A percentile compares a stretch with the other conserved stretches of the same genome.
phyloP scores from a whole-genome alignment of 164 flowering plant species.

The Berberis thunbergii region DNA sequence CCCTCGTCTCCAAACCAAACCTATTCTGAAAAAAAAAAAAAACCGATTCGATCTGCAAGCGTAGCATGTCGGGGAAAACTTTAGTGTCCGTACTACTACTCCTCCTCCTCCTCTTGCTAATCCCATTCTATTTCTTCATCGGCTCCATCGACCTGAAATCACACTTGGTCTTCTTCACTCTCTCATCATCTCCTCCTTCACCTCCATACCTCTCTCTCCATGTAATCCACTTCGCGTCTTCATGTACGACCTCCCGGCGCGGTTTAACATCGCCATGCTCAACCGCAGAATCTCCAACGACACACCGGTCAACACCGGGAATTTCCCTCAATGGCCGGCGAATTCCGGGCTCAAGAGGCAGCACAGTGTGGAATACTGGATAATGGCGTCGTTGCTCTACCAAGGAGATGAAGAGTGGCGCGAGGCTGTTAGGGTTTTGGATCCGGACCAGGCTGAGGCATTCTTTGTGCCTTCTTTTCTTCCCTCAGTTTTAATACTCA shows the following conservation, averaged over 20 bases:
- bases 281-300: constrained; percentile 21
- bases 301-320: constrained; percentile 25
- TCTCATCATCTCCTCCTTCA: constrained; percentile 9
- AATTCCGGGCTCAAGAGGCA: constrained; percentile 63
- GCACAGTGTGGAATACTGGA: constrained; percentile 97
- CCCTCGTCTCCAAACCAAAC: no score
- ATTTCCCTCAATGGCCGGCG: constrained; percentile 58
- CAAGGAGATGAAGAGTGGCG: constrained; percentile 21
- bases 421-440: constrained; percentile 74
- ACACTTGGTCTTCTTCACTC: constrained; percentile 30
- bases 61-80: constrained; percentile 22
- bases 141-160: constrained; percentile 46
- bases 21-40: no score
- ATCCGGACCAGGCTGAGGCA: constrained; percentile 71
- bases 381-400: constrained; percentile 66
- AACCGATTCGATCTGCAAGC: no score
- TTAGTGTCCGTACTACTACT: constrained; percentile 7
- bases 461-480: constrained; percentile 94
- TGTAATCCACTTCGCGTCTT: constrained; percentile 53
- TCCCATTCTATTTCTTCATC: constrained; percentile 27
- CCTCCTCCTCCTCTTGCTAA: constrained; percentile 24
- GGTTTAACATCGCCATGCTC: constrained; percentile 71
- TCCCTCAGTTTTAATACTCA: constrained; percentile 81
- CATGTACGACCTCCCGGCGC: constrained; percentile 81
- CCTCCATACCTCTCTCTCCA: constrained; percentile 15